Percentiles rank a stretch among this genome's conserved stretches.
Evolutionary conservation across 208 protist genomes (phyloP).

Genomic region (Herpetomonas samuelpessoai): DNA sequence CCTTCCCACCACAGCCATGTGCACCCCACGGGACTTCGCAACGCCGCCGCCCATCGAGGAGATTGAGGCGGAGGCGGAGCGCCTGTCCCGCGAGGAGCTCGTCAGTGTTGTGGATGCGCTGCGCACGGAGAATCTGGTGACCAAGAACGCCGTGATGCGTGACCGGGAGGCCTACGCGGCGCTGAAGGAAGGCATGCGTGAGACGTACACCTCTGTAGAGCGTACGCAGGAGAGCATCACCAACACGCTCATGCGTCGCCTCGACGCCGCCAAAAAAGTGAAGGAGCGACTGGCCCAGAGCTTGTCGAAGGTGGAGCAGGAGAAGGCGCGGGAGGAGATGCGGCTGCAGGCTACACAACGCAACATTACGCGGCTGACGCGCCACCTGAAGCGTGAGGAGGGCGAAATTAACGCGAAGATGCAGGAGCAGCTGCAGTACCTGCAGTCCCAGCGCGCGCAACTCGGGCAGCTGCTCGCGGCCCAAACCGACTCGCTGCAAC

Average conservation of each 20-base stretch:
- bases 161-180: slow-evolving; percentile 34
- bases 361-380: slow-evolving; percentile 39
- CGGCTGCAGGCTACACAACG: slow-evolving; percentile 40
- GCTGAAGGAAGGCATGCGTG: slow-evolving; percentile 51
- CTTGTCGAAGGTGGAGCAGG: slow-evolving; percentile 36
- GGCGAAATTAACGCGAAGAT: slow-evolving; percentile 36
- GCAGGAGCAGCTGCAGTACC: slow-evolving; percentile 34
- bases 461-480: slow-evolving; percentile 46
- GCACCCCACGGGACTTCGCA: slow-evolving; percentile 24
- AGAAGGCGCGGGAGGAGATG: slow-evolving; percentile 41
- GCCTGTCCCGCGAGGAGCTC: slow-evolving; percentile 36
- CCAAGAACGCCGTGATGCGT: slow-evolving; percentile 40
- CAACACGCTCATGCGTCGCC: slow-evolving; percentile 64
- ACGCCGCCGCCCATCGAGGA: slow-evolving; percentile 25
- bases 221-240: slow-evolving; percentile 70
- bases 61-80: slow-evolving; percentile 43
- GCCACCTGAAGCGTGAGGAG: slow-evolving; percentile 66
- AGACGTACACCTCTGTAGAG: slow-evolving; percentile 52
- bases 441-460: slow-evolving; percentile 58
- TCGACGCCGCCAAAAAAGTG: slow-evolving; percentile 42
- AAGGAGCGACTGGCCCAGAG: slow-evolving; percentile 37
- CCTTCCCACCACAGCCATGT: slow-evolving; percentile 23
- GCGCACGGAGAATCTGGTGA: slow-evolving; percentile 39
- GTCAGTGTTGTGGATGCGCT: slow-evolving; percentile 39
- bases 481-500: slow-evolving; percentile 57